Conservation (phyloP, 192 early-diverging fungal genomes). For the Coemansia sp. region DNA sequence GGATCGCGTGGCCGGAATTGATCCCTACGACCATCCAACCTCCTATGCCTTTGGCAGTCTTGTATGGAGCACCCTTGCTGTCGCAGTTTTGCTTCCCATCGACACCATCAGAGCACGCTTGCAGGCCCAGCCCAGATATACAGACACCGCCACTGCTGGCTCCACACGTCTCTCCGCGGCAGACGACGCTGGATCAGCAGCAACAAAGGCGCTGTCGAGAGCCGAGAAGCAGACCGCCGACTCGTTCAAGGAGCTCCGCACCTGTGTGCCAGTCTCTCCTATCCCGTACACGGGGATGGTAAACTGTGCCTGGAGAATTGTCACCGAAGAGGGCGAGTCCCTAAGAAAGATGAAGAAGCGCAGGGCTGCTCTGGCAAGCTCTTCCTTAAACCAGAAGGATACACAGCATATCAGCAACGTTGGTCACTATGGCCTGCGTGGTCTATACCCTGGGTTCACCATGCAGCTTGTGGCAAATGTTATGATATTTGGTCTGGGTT, state of each 20-base stretch:
- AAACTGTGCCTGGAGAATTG: conserved; percentile 68
- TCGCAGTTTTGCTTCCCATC: conserved; percentile 77
- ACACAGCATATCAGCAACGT: conserved; percentile 9
- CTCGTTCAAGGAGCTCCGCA: conserved; percentile 57
- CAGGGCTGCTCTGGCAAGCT: conserved; percentile 1
- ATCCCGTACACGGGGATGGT: conserved; percentile 74
- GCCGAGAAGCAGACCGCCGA: neutral
- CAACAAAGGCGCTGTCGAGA: conserved; percentile 28
- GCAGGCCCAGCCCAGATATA: conserved; percentile 74
- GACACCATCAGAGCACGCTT: conserved; percentile 86
- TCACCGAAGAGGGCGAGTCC: conserved; percentile 73
- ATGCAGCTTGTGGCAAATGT: conserved; percentile 65
- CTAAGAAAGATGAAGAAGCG: conserved; percentile 23
- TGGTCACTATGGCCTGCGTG: conserved; percentile 61
- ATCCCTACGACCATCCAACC: conserved; percentile 62
- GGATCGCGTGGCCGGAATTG: conserved; percentile 61
- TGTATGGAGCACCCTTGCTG: conserved; percentile 68
- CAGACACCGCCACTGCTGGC: conserved; percentile 25
- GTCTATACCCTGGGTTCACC: conserved; percentile 69
- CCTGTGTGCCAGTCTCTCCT: conserved; percentile 64
- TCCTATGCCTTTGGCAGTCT: conserved; percentile 64
- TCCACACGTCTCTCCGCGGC: conserved; percentile 2
- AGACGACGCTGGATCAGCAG: neutral
- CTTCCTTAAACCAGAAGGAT: neutral
- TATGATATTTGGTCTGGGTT: conserved; percentile 61